Percentiles rank a stretch among this genome's conserved stretches.
Evolutionary conservation across 2,329 filamentous ascomycete genomes (phyloP).

Genomic region (Diaporthe batatas): DNA sequence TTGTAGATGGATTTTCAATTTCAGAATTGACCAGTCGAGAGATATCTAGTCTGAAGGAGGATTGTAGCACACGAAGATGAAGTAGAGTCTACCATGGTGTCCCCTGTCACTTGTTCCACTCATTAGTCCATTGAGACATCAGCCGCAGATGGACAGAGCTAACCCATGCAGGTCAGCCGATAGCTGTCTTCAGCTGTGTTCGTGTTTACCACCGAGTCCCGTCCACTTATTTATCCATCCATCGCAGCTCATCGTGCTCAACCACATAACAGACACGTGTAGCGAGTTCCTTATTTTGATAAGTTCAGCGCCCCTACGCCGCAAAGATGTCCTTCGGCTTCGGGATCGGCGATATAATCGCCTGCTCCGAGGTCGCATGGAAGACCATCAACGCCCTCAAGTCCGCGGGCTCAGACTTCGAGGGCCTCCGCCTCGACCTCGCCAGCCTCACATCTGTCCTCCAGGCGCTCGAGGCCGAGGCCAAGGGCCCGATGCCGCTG

Average conservation of each 20-base stretch:
- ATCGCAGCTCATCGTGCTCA: no score
- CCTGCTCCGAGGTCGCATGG: conserved; percentile 10
- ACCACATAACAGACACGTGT: not conserved
- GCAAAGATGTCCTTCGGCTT: conserved; percentile 9
- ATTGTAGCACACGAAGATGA: not conserved
- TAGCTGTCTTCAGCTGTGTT: not conserved
- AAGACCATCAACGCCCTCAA: conserved; percentile 26
- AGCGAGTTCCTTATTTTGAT: not conserved
- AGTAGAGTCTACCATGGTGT: not conserved
- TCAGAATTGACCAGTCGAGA: not conserved
- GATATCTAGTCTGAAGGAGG: no score
- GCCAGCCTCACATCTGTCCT: conserved; percentile 19
- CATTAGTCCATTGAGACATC: not conserved
- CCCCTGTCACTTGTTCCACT: not conserved
- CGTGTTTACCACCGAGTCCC: not conserved
- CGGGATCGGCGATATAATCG: conserved; percentile 23
- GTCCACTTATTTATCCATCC: no score
- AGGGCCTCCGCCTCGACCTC: conserved; percentile 26
- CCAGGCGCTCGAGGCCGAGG: conserved; percentile 28
- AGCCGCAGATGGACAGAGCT: conserved; percentile 12
- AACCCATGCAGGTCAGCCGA: conserved; percentile 11
- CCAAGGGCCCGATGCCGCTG: conserved; percentile 20
- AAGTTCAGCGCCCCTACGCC: not conserved
- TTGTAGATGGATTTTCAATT: no score
- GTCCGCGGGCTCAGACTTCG: conserved; percentile 11